Percentiles rank a stretch among this genome's conserved stretches.
Conservation (phyloP, 2,329 filamentous ascomycete species). For the Colletotrichum endophyticum region DNA sequence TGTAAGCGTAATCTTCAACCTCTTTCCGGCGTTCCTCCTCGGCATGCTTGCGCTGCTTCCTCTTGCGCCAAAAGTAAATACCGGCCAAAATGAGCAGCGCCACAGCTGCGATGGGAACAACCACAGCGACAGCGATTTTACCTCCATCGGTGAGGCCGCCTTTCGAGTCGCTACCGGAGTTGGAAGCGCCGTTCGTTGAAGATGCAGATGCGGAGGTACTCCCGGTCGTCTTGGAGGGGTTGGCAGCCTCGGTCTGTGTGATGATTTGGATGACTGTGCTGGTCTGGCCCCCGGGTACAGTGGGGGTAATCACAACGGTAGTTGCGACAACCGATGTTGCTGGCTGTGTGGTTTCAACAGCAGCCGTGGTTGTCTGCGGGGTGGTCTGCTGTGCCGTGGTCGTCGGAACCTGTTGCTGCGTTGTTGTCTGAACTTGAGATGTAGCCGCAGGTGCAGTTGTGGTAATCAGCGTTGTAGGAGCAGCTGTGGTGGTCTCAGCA, state of each 20-base stretch:
- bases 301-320: conserved; percentile 11
- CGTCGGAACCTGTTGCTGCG: conserved; percentile 13
- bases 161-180: conserved; percentile 30
- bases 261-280: conserved; percentile 27
- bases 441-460: conserved; percentile 21
- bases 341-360: background rate
- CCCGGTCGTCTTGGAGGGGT: background rate
- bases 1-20: conserved; percentile 96
- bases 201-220: conserved; percentile 32
- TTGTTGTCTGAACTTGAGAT: background rate
- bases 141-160: conserved; percentile 64
- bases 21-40: conserved; percentile 93
- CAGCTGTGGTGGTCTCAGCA: conserved; percentile 5
- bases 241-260: conserved; percentile 21
- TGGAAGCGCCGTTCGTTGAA: conserved; percentile 29
- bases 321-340: background rate
- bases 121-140: conserved; percentile 90
- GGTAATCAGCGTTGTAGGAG: conserved; percentile 16
- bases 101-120: conserved; percentile 89
- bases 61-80: conserved; percentile 86
- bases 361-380: background rate
- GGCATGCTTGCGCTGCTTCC: conserved; percentile 82
- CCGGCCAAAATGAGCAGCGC: conserved; percentile 78
- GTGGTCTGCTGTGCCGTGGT: background rate
- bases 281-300: conserved; percentile 18